Base-by-base conservation (phyloP, 768 basidiomycete genomes). In the Mycena capillaripes region DNA sequence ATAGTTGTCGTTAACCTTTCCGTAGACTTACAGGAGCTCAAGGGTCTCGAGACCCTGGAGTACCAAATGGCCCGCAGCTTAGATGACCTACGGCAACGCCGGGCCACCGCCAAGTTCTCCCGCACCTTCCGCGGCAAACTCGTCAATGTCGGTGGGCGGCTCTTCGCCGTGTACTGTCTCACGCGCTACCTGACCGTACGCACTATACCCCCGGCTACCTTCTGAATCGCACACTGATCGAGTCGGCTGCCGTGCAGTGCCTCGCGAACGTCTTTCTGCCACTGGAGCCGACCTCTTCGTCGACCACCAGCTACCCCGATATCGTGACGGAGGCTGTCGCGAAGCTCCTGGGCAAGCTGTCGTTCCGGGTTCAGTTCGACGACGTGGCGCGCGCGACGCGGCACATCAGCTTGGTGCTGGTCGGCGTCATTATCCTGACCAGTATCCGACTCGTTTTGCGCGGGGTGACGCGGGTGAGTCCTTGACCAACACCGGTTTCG, bases 401-500 rank as follows among this genome's bases (percentile, higher is more conserved):
- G 6, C 88, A 89, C 65, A 80, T 81, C 79, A 94, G 93, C 77
- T 84, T 96, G 10, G 82, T 85, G 1, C 86, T 96, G 17, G 92
- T 95, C 32, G 95, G 95, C 17, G 81, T 89, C 56, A 93, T 96
- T 78, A 93, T 96, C 69, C 76, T 94, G 21, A 91, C 88, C 56
- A 94, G 92, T 69, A 87, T 96, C 38, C 84, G 93, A 36, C 83
- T 89, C 4, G 93, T 96, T 6, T 81, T 96, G 74, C 83, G 86
- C 21, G 91, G 92, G 16, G 94, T 92, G 27, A 90, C 92, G 0
- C 83, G 90, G 75, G 92, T 87, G 75, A 5, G 32, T 57, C 21
- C 55, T 60, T 48, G 9, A 16, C 25, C 38, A 40, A 38, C 12
- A 25, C 38, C 27, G 27, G 2, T 32, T 11, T 32, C 16, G 2